Evolutionary conservation across 176 grass and related monocot genomes (phyloP).

Genomic region (Rhynchospora pubera): DNA sequence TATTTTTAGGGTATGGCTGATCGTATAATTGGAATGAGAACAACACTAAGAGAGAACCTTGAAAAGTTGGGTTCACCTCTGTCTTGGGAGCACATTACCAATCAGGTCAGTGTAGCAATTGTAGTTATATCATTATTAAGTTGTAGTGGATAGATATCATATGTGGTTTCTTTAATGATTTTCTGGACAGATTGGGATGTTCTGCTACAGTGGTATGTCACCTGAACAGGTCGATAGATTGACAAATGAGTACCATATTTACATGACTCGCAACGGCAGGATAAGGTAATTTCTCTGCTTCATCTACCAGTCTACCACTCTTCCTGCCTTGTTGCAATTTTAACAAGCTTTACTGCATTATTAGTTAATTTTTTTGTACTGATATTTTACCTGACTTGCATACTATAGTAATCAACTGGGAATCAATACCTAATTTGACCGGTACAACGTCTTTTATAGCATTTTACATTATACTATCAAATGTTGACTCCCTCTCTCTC

Average conservation of each 20-base stretch:
- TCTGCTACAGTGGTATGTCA: conserved; percentile 96
- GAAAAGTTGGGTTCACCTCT: conserved; percentile 68
- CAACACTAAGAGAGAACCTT: conserved; percentile 65
- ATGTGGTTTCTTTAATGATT: not conserved
- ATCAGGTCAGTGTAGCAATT: conserved; percentile 59
- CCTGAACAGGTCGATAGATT: conserved; percentile 86
- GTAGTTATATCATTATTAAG: not conserved
- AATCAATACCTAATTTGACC: not conserved
- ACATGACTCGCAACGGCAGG: conserved; percentile 93
- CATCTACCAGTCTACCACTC: not conserved
- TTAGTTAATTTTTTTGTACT: too few relatives aligned
- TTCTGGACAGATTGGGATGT: conserved; percentile 80
- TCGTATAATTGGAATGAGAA: conserved; percentile 94
- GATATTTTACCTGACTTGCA: not conserved
- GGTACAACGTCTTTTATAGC: not conserved
- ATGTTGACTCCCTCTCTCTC: not conserved
- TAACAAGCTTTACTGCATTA: not conserved
- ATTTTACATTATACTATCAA: not conserved
- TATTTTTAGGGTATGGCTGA: conserved; percentile 76
- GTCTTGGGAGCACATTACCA: conserved; percentile 91
- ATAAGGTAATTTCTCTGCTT: conserved; percentile 52
- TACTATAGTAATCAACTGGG: not conserved
- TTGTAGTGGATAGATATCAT: not conserved
- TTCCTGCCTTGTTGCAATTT: not conserved
- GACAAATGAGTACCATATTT: conserved; percentile 85